Conservation (phyloP, 352 stramenopile species). For the Phytophthora citricola region DNA sequence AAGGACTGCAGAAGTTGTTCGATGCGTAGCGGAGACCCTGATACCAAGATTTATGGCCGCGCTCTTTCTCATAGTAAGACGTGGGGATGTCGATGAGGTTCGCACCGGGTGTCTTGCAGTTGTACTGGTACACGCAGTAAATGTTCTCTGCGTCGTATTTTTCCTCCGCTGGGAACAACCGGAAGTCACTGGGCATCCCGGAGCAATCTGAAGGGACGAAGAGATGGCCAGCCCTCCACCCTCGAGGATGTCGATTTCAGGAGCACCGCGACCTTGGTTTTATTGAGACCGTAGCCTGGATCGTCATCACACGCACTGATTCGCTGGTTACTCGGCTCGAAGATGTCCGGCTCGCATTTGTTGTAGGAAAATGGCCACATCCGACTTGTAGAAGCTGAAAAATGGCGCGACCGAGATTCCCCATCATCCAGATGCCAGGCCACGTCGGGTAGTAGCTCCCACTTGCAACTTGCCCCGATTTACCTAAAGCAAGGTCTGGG, state of each 20-base stretch:
- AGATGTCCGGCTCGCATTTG: constrained; percentile 71
- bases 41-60: constrained; percentile 58
- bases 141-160: constrained; percentile 28
- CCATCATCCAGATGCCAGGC: constrained; percentile 95
- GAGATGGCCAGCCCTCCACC: constrained; percentile 80
- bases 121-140: constrained; percentile 51
- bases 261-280: constrained; percentile 84
- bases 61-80: constrained; percentile 38
- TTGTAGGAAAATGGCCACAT: constrained; percentile 96
- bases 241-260: constrained; percentile 96
- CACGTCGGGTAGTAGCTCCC: constrained; percentile 80
- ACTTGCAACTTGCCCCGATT: constrained; percentile 42
- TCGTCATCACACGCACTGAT: constrained; percentile 86
- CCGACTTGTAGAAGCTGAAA: constrained; percentile 89
- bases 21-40: constrained; percentile 55
- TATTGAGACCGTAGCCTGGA: constrained; percentile 91
- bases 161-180: constrained; percentile 50
- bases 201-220: constrained; percentile 89
- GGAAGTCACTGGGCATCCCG: constrained; percentile 65
- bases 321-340: constrained; percentile 46
- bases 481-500: constrained; percentile 43
- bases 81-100: constrained; percentile 59
- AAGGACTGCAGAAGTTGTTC: constrained; percentile 52
- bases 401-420: constrained; percentile 93
- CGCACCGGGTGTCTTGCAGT: constrained; percentile 54